Evolutionary conservation across 2,329 filamentous ascomycete genomes (phyloP).

Genomic region (Aspergillus latus): DNA sequence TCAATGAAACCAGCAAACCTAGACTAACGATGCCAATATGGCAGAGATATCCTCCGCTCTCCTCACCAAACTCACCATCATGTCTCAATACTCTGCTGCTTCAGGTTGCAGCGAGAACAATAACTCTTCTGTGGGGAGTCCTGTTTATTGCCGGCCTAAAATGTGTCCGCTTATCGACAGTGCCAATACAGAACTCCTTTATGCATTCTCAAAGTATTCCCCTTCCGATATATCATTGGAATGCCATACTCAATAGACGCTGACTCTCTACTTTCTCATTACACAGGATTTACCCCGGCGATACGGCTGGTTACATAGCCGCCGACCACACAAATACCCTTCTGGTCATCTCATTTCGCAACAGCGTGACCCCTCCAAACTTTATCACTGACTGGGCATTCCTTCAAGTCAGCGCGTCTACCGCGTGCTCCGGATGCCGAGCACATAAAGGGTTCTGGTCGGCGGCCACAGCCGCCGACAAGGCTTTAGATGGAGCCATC

Average conservation of each 20-base stretch:
- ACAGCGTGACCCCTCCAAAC: conserved; percentile 30
- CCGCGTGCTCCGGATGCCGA: conserved; percentile 44
- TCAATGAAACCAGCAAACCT: too few species aligned
- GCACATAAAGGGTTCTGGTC: conserved; percentile 47
- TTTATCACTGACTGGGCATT: conserved; percentile 32
- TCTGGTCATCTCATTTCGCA: conserved; percentile 39
- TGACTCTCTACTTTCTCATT: not conserved
- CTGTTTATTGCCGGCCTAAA: conserved; percentile 42
- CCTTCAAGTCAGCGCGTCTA: conserved; percentile 25
- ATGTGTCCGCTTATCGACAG: conserved; percentile 49
- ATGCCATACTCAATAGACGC: not conserved
- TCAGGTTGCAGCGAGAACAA: conserved; percentile 51
- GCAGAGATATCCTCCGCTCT: conserved; percentile 6
- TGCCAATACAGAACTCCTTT: conserved; percentile 42
- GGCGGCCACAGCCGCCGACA: conserved; percentile 39
- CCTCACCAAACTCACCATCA: conserved; percentile 35
- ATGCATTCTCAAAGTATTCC: conserved; percentile 47
- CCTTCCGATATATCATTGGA: not conserved
- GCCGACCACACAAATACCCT: conserved; percentile 44
- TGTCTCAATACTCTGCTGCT: conserved; percentile 51
- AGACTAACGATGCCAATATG: not conserved
- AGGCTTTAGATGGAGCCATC: conserved; percentile 38
- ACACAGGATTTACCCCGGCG: conserved; percentile 21
- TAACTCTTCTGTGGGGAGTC: conserved; percentile 36
- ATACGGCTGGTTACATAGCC: conserved; percentile 50